Conservation (phyloP, 148 eudicot genomes). For the Beta vulgaris region DNA sequence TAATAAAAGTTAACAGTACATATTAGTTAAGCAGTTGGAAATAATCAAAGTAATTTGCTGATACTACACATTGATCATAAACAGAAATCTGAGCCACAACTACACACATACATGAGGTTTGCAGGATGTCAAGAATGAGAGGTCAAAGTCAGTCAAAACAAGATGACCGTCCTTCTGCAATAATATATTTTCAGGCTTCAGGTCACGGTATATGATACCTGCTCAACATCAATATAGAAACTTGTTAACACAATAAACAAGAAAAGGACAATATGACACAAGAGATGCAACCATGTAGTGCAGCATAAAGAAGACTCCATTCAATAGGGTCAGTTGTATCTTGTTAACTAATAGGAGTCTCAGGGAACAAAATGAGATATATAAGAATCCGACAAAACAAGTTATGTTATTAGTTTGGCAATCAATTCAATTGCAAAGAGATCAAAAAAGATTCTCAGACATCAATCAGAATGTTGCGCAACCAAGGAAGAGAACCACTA, state of each 20-base stretch:
- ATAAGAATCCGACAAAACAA: too few relatives aligned
- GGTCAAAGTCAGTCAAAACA: slow-evolving; percentile 90
- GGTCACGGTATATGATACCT: slow-evolving; percentile 93
- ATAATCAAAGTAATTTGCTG: not conserved
- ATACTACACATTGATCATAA: not conserved
- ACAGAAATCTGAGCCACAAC: not conserved
- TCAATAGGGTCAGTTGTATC: not conserved
- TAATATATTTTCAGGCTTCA: slow-evolving; percentile 93
- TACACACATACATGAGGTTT: slow-evolving; percentile 77
- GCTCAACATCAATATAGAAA: slow-evolving; percentile 24
- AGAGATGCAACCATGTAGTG: not conserved
- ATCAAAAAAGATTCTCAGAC: not conserved
- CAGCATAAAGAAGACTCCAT: not conserved
- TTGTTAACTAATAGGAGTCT: not conserved
- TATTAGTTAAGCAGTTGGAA: not conserved
- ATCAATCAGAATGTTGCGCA: not conserved
- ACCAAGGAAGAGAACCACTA: not conserved
- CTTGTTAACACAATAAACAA: slow-evolving; percentile 2
- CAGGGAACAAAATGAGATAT: not conserved
- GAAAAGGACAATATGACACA: not conserved
- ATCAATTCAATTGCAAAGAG: too few relatives aligned
- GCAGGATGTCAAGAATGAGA: slow-evolving; percentile 74
- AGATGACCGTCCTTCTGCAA: slow-evolving; percentile 84
- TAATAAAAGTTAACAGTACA: not conserved
- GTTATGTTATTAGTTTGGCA: too few relatives aligned